Conservation (phyloP, 768 basidiomycete genomes). For the Tremella mesenterica region DNA sequence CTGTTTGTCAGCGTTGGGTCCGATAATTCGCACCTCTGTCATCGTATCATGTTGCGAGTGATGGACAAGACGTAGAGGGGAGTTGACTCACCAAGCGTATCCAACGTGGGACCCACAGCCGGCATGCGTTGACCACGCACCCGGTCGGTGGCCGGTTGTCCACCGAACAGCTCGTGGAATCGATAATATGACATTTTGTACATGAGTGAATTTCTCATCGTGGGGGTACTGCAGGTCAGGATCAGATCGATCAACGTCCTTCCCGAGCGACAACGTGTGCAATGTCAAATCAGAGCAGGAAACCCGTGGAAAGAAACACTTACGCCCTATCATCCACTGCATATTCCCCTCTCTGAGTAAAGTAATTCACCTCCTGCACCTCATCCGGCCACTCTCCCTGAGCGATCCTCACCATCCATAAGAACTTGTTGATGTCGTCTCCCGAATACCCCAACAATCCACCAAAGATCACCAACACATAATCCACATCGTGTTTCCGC, state of each 20-base stretch:
- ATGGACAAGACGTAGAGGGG: no score
- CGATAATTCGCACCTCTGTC: background rate
- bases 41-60: no score
- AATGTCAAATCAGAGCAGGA: background rate
- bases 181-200: conserved; percentile 99
- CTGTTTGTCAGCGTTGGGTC: conserved; percentile 45
- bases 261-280: background rate
- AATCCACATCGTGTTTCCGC: conserved; percentile 90
- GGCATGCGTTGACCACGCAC: conserved; percentile 84
- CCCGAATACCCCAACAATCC: conserved; percentile 90
- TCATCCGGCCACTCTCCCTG: conserved; percentile 98
- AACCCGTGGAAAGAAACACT: conserved; percentile 11
- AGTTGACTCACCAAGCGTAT: conserved; percentile 65
- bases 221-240: conserved; percentile 47
- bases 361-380: conserved; percentile 89
- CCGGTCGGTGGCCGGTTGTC: conserved; percentile 64
- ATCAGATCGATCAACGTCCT: background rate
- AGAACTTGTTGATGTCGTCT: conserved; percentile 99
- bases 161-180: conserved; percentile 80
- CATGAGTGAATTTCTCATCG: conserved; percentile 96
- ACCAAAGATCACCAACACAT: conserved; percentile 94
- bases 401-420: conserved; percentile 78
- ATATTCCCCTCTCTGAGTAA: conserved; percentile 87
- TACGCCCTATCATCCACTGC: conserved; percentile 72
- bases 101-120: conserved; percentile 64